Evolutionary conservation across 1,284 basidiomycete genomes (phyloP).

Genomic region (Trametes sp.): DNA sequence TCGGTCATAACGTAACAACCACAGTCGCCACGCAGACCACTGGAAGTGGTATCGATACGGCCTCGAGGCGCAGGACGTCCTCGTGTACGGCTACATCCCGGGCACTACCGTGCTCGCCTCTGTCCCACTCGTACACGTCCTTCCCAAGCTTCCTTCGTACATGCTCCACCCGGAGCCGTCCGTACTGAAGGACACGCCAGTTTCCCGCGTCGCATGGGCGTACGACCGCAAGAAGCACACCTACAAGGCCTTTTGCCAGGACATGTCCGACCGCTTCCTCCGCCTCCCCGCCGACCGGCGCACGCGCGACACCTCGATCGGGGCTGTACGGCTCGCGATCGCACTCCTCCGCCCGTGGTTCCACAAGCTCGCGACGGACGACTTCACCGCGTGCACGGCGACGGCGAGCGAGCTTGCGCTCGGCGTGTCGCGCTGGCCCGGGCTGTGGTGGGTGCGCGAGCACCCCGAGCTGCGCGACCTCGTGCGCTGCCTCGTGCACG

Average conservation of each 20-base stretch:
- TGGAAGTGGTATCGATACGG: slow-evolving; percentile 80
- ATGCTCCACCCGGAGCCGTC: slow-evolving; percentile 56
- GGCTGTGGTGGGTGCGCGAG: slow-evolving; percentile 66
- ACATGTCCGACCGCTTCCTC: slow-evolving; percentile 68
- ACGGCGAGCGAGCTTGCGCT: slow-evolving; percentile 61
- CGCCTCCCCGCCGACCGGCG: slow-evolving; percentile 59
- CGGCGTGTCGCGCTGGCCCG: slow-evolving; percentile 73
- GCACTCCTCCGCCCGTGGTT: slow-evolving; percentile 74
- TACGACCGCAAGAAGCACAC: slow-evolving; percentile 62
- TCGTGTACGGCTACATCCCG: slow-evolving; percentile 73
- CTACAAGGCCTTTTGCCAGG: slow-evolving; percentile 74
- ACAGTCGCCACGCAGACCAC: slow-evolving; percentile 66
- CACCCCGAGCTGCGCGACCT: slow-evolving; percentile 66
- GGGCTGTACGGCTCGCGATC: slow-evolving; percentile 70
- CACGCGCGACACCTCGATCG: slow-evolving; percentile 68
- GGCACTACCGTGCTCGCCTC: slow-evolving; percentile 69
- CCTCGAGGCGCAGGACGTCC: slow-evolving; percentile 75
- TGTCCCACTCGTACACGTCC: slow-evolving; percentile 66
- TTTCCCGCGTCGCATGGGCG: slow-evolving; percentile 65
- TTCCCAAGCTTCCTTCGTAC: slow-evolving; percentile 74
- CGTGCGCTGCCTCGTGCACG: slow-evolving; percentile 60
- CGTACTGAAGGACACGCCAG: slow-evolving; percentile 47
- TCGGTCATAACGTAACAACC: slow-evolving; percentile 6
- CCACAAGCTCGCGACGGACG: slow-evolving; percentile 55
- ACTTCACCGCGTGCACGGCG: slow-evolving; percentile 56